Conservation (phyloP, 148 eudicot species). For the Mesembryanthemum crystallinum region DNA sequence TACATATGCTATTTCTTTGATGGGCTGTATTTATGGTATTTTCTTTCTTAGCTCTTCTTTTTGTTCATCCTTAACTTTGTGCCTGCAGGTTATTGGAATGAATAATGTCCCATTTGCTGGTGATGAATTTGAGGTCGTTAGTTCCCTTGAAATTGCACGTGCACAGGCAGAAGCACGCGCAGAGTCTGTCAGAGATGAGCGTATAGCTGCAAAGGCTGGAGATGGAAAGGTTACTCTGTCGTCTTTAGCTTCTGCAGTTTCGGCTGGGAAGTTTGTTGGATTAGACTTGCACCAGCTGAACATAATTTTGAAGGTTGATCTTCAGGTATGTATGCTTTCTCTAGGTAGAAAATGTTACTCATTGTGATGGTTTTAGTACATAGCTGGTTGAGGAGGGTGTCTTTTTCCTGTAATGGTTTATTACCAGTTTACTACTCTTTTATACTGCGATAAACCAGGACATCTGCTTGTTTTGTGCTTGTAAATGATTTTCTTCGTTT, state of each 20-base stretch:
- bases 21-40: background rate
- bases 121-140: slow-evolving; percentile 89
- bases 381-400: background rate
- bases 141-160: slow-evolving; percentile 80
- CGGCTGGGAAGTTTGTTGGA: slow-evolving; percentile 58
- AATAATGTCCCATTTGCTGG: slow-evolving; percentile 90
- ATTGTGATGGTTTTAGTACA: background rate
- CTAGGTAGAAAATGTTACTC: background rate
- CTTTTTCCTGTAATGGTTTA: background rate
- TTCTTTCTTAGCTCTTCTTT: background rate
- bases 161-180: slow-evolving; percentile 73
- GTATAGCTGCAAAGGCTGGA: slow-evolving; percentile 77
- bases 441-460: background rate
- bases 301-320: slow-evolving; percentile 85
- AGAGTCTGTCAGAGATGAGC: slow-evolving; percentile 57
- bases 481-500: background rate
- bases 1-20: background rate
- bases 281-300: slow-evolving; percentile 89
- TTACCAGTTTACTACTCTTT: too few species aligned
- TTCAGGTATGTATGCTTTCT: slow-evolving; percentile 51
- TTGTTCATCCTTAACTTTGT: background rate
- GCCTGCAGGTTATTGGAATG: slow-evolving; percentile 75
- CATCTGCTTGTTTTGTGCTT: background rate
- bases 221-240: slow-evolving; percentile 87
- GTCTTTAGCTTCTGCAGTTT: slow-evolving; percentile 85